Conservation (phyloP, 345 rosid genomes). For the Euclidium syriacum region DNA sequence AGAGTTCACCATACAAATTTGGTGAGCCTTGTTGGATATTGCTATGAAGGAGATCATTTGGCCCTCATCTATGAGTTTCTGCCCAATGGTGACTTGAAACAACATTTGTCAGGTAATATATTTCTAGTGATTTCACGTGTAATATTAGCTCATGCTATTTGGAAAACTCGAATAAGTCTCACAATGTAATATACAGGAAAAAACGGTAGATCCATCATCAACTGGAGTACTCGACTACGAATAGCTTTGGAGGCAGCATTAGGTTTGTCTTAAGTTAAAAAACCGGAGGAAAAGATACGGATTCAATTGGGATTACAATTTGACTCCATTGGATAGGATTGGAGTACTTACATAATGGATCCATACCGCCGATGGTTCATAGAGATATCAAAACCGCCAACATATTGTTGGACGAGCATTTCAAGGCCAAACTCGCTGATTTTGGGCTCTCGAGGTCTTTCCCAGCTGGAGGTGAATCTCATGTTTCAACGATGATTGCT, state of each 20-base stretch:
- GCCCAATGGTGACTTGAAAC: constrained; percentile 35
- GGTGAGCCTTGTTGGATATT: constrained; percentile 40
- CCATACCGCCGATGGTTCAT: constrained; percentile 42
- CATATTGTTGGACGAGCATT: constrained; percentile 38
- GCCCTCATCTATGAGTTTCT: constrained; percentile 43
- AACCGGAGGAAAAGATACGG: too few relatives aligned
- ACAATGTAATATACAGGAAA: neutral
- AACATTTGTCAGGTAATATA: constrained; percentile 30
- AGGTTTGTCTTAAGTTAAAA: constrained; percentile 18
- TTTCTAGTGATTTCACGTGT: neutral
- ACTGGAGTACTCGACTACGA: constrained; percentile 36
- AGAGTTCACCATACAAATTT: constrained; percentile 47
- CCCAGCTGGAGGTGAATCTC: neutral
- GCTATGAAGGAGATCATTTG: constrained; percentile 32
- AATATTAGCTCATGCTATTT: neutral
- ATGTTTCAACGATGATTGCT: neutral
- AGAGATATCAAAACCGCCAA: constrained; percentile 46
- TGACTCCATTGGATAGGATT: neutral
- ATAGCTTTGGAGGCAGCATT: constrained; percentile 44
- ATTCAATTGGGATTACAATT: too few relatives aligned
- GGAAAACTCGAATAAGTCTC: neutral
- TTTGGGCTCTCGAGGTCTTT: constrained; percentile 43
- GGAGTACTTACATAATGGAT: constrained; percentile 11
- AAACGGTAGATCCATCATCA: constrained; percentile 4
- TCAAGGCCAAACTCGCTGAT: constrained; percentile 46